Base-by-base conservation (phyloP, 1,284 basidiomycete genomes). In the Puccinia polysora region DNA sequence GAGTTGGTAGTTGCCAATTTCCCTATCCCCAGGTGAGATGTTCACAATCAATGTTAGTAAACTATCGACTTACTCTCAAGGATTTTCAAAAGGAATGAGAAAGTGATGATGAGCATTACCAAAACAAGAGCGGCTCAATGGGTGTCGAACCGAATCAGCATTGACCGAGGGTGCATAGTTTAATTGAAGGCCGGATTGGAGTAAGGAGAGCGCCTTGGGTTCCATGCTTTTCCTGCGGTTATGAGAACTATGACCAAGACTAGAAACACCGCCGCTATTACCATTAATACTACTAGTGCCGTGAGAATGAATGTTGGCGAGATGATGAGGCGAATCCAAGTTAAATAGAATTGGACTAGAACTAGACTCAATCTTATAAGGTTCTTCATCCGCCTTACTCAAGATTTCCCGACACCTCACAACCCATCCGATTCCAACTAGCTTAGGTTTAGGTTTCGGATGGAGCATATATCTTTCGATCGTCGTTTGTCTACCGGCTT, bases 401-500 rank as follows among this genome's bases (percentile, higher is more conserved):
- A 58, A 28, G 4, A 69, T 47, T 32, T 69, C 65, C 18, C 65
- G 55, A 50, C 65, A 69, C 25, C 65, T 38, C 1, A 69, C 53
- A 2, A 69, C 65, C 65, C 65, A 69, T 7, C 65, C 55, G 18
- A 69, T 69, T 2, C 53, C 53, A 8, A 69, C 65, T 69, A 69
- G 18, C 25, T 18, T 20, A 2, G 65, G 65, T 34, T 69, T 69
- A n/a, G 65, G 65, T 20, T 47, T 38, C 2, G 65, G 65, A 59
- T 59, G 55, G 15, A 47, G 49, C 34, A 69, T 47, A 40, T 55
- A 69, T 23, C 38, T 69, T 10, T 69, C 65, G 2, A 69, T 58
- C 18, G 92, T 96, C 62, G 88, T 87, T 75, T 86, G 84, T 63
- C 86, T 80, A 0, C 93, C 93, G 73, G 90, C 88, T 83, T 95